phyloP scores from a whole-genome alignment of 305 asterid species.

The Fraxinus xanthoxyloides region DNA sequence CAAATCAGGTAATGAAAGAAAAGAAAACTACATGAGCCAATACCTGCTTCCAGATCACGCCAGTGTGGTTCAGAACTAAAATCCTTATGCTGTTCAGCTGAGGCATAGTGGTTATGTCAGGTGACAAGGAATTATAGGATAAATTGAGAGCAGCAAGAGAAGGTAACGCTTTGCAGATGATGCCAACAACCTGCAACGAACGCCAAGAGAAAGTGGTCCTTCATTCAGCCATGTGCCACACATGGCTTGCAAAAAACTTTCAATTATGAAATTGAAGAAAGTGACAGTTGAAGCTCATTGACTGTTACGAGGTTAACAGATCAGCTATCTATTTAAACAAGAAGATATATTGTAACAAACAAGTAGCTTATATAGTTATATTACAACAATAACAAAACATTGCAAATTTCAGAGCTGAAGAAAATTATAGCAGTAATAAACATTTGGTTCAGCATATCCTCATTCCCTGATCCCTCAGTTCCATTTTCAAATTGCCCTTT shows the following conservation, averaged over 20 bases:
- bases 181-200: slow-evolving; percentile 65
- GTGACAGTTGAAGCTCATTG: slow-evolving; percentile 16
- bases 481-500: neutral
- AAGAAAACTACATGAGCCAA: slow-evolving; percentile 17
- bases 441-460: neutral
- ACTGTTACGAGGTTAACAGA: neutral
- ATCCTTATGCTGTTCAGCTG: slow-evolving; percentile 54
- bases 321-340: neutral
- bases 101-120: slow-evolving; percentile 46
- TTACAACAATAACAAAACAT: neutral
- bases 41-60: slow-evolving; percentile 83
- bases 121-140: slow-evolving; percentile 62
- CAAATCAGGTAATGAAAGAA: slow-evolving; percentile 12
- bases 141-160: slow-evolving; percentile 70
- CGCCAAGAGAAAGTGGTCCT: neutral
- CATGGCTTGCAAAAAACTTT: neutral
- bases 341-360: slow-evolving; percentile 9
- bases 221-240: slow-evolving; percentile 9
- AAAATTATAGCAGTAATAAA: neutral
- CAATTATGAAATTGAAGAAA: neutral
- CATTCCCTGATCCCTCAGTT: neutral
- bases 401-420: neutral
- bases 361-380: neutral
- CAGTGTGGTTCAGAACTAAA: slow-evolving; percentile 80
- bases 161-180: slow-evolving; percentile 64